These are phyloP conservation scores for Phialocephala subalpina DNA, from an alignment of 2,329 filamentous ascomycete species.

Conservation along the genomic window DNA sequence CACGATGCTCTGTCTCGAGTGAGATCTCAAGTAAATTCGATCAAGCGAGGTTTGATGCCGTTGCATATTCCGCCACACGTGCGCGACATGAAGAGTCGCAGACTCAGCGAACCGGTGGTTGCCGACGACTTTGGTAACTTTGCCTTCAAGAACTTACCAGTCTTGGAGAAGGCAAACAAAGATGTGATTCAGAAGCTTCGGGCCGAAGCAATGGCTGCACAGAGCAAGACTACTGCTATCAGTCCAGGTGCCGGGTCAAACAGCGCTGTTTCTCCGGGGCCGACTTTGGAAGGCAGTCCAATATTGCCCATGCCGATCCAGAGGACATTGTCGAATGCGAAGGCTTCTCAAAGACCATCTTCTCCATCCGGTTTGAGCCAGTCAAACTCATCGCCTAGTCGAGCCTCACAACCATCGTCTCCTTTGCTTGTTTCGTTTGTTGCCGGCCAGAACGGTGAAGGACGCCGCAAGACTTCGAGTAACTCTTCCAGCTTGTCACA, in stretches of 20 bases:
- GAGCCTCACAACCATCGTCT: constrained; percentile 84
- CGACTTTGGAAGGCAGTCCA: constrained; percentile 84
- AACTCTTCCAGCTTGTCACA: constrained; percentile 86
- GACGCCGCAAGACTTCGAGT: constrained; percentile 88
- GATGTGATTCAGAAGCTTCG: constrained; percentile 97
- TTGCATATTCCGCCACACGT: constrained; percentile 97
- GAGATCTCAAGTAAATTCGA: constrained; percentile 83
- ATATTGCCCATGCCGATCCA: constrained; percentile 82
- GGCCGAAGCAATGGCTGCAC: constrained; percentile 82
- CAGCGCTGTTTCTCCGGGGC: constrained; percentile 62
- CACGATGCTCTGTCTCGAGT: constrained; percentile 94
- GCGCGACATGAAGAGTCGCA: constrained; percentile 84
- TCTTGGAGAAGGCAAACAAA: constrained; percentile 97
- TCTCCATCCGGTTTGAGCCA: constrained; percentile 86
- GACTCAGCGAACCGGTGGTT: constrained; percentile 88
- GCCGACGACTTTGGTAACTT: constrained; percentile 96
- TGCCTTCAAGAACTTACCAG: constrained; percentile 95
- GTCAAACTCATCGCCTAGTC: constrained; percentile 84
- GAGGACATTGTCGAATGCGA: constrained; percentile 83
- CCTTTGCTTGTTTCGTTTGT: constrained; percentile 97
- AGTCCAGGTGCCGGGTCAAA: constrained; percentile 34
- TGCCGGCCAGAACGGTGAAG: constrained; percentile 80
- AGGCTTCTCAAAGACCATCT: constrained; percentile 78
- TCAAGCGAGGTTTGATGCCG: constrained; percentile 93
- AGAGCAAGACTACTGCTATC: constrained; percentile 55